Base-by-base conservation (phyloP, 2,329 filamentous ascomycete genomes). In the Colletotrichum theobromicola region DNA sequence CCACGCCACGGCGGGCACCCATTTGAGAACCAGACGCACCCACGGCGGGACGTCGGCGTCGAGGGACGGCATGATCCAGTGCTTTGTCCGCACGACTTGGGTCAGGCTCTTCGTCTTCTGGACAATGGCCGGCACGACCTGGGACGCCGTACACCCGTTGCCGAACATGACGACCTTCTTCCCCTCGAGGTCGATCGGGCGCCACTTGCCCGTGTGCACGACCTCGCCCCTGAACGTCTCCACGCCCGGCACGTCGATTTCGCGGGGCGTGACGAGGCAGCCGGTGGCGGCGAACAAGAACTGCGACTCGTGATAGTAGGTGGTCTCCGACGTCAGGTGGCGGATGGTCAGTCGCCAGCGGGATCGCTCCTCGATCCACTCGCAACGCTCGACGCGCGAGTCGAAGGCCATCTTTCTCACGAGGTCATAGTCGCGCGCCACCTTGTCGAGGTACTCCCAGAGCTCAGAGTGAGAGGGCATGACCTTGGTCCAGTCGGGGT, bases 401-500 rank as follows among this genome's bases (percentile, higher is more conserved):
- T 80, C 77, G 61, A 87, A 86, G 2, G 77, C 76, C 79, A 88
- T 85, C 57, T 84, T 83, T 9, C 79, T 75, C 55, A 78, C 63
- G 7, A 88, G 79, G 61, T 84, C 82, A 76, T 86, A 88, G 72
- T 85, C 84, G 9, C 83, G 81, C 0, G 91, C 90, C 1, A 93
- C 83, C 0, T 79, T 75, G 72, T 89, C 82, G 82, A 91, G 87
- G 77, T 94, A 94, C 2, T 84, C 81, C 64, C 85, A 83, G 32
- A 94, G 90, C 78, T 94, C 92, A 3, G 81, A 77, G 4, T 87
- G 87, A 58, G 88, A 85, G 2, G 91, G 88, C 77, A 92, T 89
- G 64, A 90, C 85, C 63, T 90, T 86, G 0, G 85, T 87, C 91
- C 92, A 93, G 74, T 90, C 83, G 0, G 89, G 88, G 75, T 93